A percentile compares a stretch with the other conserved stretches of the same genome.
Conservation (phyloP, 495 filamentous ascomycete species). For the Hamigera avellanea region DNA sequence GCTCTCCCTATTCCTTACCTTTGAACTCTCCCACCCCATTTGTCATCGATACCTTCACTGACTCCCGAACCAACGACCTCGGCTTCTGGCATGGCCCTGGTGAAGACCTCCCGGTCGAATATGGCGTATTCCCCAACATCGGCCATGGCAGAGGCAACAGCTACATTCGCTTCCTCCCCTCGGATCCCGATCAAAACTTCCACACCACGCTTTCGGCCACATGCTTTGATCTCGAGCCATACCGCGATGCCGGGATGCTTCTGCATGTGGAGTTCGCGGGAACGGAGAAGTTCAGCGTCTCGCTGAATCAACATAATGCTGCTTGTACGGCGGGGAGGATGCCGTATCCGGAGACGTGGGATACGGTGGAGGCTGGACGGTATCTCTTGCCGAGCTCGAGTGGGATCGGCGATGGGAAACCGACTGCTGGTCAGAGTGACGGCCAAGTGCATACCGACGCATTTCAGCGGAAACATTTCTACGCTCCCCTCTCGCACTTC, state of each 20-base stretch:
- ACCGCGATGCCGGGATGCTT: constrained; percentile 37
- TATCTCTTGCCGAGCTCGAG: no score
- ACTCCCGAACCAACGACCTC: constrained; percentile 45
- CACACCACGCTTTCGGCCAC: constrained; percentile 48
- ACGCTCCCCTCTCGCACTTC: constrained; percentile 69
- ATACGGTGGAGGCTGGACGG: constrained; percentile 56
- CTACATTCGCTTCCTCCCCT: constrained; percentile 47
- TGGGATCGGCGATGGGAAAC: no score
- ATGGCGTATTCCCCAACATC: no score
- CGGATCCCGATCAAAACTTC: constrained; percentile 57
- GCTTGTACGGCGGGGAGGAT: constrained; percentile 43
- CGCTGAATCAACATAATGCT: constrained; percentile 62
- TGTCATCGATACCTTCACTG: constrained; percentile 57
- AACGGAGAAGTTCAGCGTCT: constrained; percentile 53
- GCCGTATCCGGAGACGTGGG: constrained; percentile 67
- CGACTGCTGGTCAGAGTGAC: constrained; percentile 7
- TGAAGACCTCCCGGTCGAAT: constrained; percentile 43
- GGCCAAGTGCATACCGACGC: constrained; percentile 60
- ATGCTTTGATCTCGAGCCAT: constrained; percentile 50
- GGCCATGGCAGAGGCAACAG: constrained; percentile 20
- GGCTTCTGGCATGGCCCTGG: constrained; percentile 63
- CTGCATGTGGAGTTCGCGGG: constrained; percentile 64
- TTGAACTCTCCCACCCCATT: constrained; percentile 17
- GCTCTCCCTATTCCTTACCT: neutral
- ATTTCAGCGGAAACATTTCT: no score